Evolutionary conservation across 2,329 filamentous ascomycete species (phyloP), one percentile per base, ranked within the genome.

Genomic region (Fusarium haematococcum): DNA sequence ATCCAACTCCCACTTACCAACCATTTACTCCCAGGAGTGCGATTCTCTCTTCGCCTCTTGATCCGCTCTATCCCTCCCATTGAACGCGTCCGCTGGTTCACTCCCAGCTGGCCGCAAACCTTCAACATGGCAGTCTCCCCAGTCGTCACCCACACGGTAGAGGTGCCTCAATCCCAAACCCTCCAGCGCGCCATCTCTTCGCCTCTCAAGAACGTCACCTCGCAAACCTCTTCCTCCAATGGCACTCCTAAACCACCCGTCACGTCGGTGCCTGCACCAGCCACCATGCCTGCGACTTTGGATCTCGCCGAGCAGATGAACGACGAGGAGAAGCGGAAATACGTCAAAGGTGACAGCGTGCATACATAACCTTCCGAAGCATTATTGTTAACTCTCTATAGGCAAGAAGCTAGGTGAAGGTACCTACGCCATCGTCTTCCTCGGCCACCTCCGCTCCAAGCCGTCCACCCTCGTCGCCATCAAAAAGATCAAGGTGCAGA

Each of bases 391-490:
- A 32, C 27, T 59, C n/a, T 27, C 1, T 0, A 75, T 2, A 95
- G 94, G 94, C 80, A 95, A 94, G 82, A 97, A 97, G 81, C 91
- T 99, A 69, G 97, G 97, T 82, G 95, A 97, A 84, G 97, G 97
- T 86, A 98, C 97, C 74, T 99, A 99, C 83, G 97, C 97, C 81
- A 92, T 97, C 79, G 97, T 99, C 79, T 98, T 95, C 86, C 91
- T 95, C 63, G 97, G 95, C 62, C 93, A 96, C 83, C 89, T 97
- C 54, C 90, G 92, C 68, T 86, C 85, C 76, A 91, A 97, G 77
- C 93, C 95, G 7, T 88, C 88, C 37, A 89, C 91, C 48, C 90
- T 93, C 64, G 94, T 99, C 73, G 97, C 97, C 78, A 96, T 97
- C 86, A 97, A 97, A 83, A 97, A 96, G 85, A 97, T 97, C 86